Conservation (phyloP, 331 rosid species). For the Acacia pycnantha region DNA sequence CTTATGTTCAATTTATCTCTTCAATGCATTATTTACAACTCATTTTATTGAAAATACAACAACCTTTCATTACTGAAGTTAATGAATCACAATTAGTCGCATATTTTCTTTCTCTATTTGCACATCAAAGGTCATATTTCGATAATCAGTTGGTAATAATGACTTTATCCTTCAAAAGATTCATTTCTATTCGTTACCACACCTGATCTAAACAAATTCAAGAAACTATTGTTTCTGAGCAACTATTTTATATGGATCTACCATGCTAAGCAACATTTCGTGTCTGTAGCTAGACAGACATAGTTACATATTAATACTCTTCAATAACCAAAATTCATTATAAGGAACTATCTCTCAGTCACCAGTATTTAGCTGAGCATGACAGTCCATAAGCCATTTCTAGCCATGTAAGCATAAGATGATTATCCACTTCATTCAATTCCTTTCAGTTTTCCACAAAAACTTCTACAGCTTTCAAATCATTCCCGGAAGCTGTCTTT, state of each 20-base stretch:
- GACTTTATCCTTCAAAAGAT: not conserved
- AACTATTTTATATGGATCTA: not conserved
- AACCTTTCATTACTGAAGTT: not conserved
- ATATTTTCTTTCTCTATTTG: not conserved
- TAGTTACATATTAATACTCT: not conserved
- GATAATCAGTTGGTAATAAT: not conserved
- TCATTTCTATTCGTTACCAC: not conserved
- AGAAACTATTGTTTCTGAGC: not conserved
- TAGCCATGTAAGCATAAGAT: not conserved
- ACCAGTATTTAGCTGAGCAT: not conserved
- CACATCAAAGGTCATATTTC: not conserved
- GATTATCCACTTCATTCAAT: not conserved
- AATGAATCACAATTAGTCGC: not conserved
- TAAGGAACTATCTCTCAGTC: not conserved
- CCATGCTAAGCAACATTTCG: not conserved
- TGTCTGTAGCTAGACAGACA: not conserved
- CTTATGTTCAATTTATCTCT: not conserved
- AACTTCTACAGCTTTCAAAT: not conserved
- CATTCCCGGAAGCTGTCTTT: not conserved
- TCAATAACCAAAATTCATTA: not conserved
- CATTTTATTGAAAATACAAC: not conserved
- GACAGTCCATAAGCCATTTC: not conserved
- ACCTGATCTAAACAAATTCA: not conserved
- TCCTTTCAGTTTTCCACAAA: slow-evolving; percentile 5
- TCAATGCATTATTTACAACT: not conserved